These are phyloP conservation scores for Nitzschia sp. DNA, from an alignment of 108 stramenopile genomes.

Conservation along the genomic window DNA sequence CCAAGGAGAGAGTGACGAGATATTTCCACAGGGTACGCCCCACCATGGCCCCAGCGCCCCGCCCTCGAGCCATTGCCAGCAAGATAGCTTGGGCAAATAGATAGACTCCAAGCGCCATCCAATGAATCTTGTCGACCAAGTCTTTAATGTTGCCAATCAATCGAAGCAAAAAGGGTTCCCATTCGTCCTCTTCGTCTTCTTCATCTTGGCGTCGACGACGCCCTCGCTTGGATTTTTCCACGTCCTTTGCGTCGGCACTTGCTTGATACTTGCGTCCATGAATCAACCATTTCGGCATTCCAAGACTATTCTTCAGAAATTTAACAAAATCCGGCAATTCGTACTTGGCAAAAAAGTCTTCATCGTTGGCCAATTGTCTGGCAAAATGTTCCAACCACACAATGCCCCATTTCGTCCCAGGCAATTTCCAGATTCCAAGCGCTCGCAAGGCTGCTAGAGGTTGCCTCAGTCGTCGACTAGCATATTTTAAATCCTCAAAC, in stretches of 20 bases:
- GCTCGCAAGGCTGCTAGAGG: constrained; percentile 7
- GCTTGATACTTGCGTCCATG: not conserved
- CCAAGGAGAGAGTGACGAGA: not conserved
- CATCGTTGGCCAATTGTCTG: constrained; percentile 40
- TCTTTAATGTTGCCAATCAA: not conserved
- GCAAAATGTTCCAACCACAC: constrained; percentile 43
- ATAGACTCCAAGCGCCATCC: not conserved
- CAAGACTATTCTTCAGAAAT: constrained; percentile 3
- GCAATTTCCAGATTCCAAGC: constrained; percentile 7
- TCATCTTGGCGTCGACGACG: not conserved
- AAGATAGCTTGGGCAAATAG: not conserved
- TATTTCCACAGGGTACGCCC: not conserved
- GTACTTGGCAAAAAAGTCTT: constrained; percentile 29
- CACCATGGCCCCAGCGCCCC: not conserved
- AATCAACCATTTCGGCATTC: constrained; percentile 6
- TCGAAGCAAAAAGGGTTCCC: constrained; percentile 2
- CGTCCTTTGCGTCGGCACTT: not conserved
- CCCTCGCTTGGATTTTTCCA: not conserved
- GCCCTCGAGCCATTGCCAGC: not conserved
- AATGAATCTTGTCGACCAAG: not conserved
- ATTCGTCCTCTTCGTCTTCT: constrained; percentile 10
- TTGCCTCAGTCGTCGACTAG: constrained; percentile 7
- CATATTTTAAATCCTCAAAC: constrained; percentile 33
- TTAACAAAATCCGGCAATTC: constrained; percentile 35
- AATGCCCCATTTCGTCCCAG: constrained; percentile 13